phyloP scores from a whole-genome alignment of 2,329 filamentous ascomycete genomes.

The Trichophyton verrucosum region DNA sequence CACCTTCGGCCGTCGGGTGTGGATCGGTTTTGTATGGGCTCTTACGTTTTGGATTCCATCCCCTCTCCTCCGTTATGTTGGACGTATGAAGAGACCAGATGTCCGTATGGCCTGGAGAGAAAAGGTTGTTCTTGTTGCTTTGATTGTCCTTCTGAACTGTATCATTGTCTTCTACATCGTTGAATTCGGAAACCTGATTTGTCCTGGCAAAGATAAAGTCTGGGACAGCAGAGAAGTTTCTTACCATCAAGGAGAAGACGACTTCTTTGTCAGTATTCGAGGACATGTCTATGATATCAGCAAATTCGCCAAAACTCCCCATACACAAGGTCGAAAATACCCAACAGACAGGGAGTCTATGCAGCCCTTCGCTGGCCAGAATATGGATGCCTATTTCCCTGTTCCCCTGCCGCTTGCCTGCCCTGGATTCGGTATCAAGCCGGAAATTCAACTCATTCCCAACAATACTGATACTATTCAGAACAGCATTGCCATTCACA shows the following conservation, averaged over 20 bases:
- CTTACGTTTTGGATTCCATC: constrained; percentile 94
- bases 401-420: constrained; percentile 66
- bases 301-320: constrained; percentile 73
- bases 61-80: constrained; percentile 62
- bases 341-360: constrained; percentile 43
- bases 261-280: constrained; percentile 78
- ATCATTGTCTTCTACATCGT: constrained; percentile 86
- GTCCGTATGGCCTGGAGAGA: constrained; percentile 96
- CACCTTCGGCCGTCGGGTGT: constrained; percentile 53
- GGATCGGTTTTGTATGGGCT: constrained; percentile 73
- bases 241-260: constrained; percentile 56
- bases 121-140: constrained; percentile 68
- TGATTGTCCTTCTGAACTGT: constrained; percentile 73
- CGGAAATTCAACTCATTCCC: constrained; percentile 41
- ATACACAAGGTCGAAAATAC: constrained; percentile 48
- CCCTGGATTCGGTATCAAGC: constrained; percentile 53
- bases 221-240: constrained; percentile 62
- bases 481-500: constrained; percentile 50
- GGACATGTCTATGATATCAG: constrained; percentile 86
- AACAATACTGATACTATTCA: constrained; percentile 52
- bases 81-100: constrained; percentile 93
- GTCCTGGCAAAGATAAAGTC: constrained; percentile 81
- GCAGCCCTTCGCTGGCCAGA: constrained; percentile 62
- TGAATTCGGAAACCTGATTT: constrained; percentile 69
- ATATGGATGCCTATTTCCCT: constrained; percentile 75